phyloP scores from a whole-genome alignment of 768 basidiomycete species.

The Russula sp. region DNA sequence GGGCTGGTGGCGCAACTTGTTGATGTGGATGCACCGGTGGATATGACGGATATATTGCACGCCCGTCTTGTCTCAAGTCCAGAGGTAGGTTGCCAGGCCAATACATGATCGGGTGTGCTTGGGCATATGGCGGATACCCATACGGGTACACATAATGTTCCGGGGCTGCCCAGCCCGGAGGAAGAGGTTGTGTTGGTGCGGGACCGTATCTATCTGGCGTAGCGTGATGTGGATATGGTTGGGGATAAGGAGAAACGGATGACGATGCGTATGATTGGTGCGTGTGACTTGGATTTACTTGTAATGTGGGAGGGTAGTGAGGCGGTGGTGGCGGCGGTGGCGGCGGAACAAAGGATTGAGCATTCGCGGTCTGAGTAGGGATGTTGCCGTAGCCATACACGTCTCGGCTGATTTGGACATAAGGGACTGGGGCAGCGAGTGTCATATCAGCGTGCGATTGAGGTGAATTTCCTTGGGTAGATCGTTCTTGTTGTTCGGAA shows the following conservation, averaged over 20 bases:
- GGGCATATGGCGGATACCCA: slow-evolving; percentile 19
- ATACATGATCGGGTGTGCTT: slow-evolving; percentile 31
- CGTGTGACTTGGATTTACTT: slow-evolving; percentile 16
- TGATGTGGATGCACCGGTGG: slow-evolving; percentile 13
- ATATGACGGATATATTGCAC: slow-evolving; percentile 10
- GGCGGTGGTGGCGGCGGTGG: slow-evolving; percentile 6
- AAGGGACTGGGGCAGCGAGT: slow-evolving; percentile 18
- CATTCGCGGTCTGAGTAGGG: slow-evolving; percentile 1
- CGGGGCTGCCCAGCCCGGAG: slow-evolving; percentile 20
- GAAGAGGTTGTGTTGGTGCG: slow-evolving; percentile 13
- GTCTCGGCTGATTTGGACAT: slow-evolving; percentile 15
- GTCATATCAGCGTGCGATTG: slow-evolving; percentile 11
- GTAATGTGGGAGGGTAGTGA: slow-evolving; percentile 14
- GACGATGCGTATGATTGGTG: slow-evolving; percentile 20
- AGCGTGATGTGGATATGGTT: slow-evolving; percentile 19
- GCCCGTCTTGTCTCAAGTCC: slow-evolving; percentile 9
- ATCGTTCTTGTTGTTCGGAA: slow-evolving; percentile 5
- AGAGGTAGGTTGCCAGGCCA: slow-evolving; percentile 30
- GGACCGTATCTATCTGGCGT: slow-evolving; percentile 16
- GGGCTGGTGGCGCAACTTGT: neutral
- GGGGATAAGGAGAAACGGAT: slow-evolving; percentile 21
- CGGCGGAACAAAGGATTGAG: slow-evolving; percentile 5
- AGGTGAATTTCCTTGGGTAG: slow-evolving; percentile 16
- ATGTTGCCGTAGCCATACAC: slow-evolving; percentile 15
- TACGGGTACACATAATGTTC: slow-evolving; percentile 29